phyloP scores from a whole-genome alignment of 352 stramenopile species.

The Phytophthora ohioensis region DNA sequence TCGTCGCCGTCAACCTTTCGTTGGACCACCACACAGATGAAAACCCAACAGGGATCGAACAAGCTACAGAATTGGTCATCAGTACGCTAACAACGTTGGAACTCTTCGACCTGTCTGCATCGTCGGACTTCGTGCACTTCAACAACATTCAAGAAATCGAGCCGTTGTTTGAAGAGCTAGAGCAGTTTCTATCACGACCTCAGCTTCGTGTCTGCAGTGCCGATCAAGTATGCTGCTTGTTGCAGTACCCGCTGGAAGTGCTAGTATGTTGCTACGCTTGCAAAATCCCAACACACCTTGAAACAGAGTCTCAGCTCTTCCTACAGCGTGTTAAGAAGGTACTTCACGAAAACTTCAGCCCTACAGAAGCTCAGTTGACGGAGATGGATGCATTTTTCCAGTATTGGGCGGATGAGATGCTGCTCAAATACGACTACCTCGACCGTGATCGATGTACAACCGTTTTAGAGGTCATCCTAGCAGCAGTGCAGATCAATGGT shows the following conservation, averaged over 20 bases:
- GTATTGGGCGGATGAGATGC: conserved; percentile 52
- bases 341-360: conserved; percentile 12
- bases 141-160: conserved; percentile 19
- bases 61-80: conserved; percentile 47
- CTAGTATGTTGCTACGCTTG: conserved; percentile 49
- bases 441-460: conserved; percentile 37
- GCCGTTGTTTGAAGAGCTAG: conserved; percentile 30
- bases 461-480: conserved; percentile 30
- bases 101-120: conserved; percentile 45
- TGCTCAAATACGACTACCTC: conserved; percentile 62
- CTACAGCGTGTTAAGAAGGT: conserved; percentile 29
- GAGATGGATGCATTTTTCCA: conserved; percentile 42
- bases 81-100: conserved; percentile 51
- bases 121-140: conserved; percentile 29
- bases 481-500: conserved; percentile 9
- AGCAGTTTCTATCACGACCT: conserved; percentile 26
- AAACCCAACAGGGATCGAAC: conserved; percentile 15
- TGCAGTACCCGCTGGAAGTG: conserved; percentile 58
- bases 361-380: background rate
- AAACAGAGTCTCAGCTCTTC: conserved; percentile 33
- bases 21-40: conserved; percentile 19
- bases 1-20: conserved; percentile 32
- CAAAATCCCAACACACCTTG: conserved; percentile 25
- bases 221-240: conserved; percentile 39
- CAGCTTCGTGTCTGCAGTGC: conserved; percentile 30